Percentiles rank a stretch among this genome's conserved stretches.
Evolutionary conservation across 768 basidiomycete species (phyloP).

Genomic region (Leucocoprinus leucothites): DNA sequence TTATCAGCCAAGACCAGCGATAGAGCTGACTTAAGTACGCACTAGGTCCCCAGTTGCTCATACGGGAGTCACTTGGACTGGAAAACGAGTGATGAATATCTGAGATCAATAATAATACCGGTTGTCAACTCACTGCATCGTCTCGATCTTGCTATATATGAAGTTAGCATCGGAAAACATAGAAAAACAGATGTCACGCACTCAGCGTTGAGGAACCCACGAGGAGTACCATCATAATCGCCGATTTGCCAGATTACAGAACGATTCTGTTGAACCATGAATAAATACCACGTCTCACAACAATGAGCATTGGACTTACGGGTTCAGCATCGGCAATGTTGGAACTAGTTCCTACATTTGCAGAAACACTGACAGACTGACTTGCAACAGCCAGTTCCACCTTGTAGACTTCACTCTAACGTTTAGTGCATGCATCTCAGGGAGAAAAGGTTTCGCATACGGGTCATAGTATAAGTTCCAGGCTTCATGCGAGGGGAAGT

Average conservation of each 20-base stretch:
- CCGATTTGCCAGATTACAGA: slow-evolving; percentile 33
- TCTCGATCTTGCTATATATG: slow-evolving; percentile 28
- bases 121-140: slow-evolving; percentile 27
- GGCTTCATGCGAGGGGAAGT: slow-evolving; percentile 41
- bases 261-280: slow-evolving; percentile 19
- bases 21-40: background rate
- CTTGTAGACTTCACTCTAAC: slow-evolving; percentile 30
- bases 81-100: background rate
- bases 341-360: slow-evolving; percentile 23
- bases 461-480: slow-evolving; percentile 41
- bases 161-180: background rate
- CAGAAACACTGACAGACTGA: slow-evolving; percentile 22
- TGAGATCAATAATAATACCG: background rate
- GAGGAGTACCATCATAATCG: slow-evolving; percentile 33
- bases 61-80: slow-evolving; percentile 33
- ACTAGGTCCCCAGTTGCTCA: slow-evolving; percentile 32
- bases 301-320: slow-evolving; percentile 15
- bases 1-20: background rate
- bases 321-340: slow-evolving; percentile 30
- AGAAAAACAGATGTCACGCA: slow-evolving; percentile 15
- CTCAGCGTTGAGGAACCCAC: slow-evolving; percentile 36
- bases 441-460: slow-evolving; percentile 16
- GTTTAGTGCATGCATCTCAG: background rate
- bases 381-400: slow-evolving; percentile 29
- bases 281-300: background rate